Evolutionary conservation across 2,329 filamentous ascomycete species (phyloP), one percentile per base, ranked within the genome.

Genomic region (Penicillium sp.): DNA sequence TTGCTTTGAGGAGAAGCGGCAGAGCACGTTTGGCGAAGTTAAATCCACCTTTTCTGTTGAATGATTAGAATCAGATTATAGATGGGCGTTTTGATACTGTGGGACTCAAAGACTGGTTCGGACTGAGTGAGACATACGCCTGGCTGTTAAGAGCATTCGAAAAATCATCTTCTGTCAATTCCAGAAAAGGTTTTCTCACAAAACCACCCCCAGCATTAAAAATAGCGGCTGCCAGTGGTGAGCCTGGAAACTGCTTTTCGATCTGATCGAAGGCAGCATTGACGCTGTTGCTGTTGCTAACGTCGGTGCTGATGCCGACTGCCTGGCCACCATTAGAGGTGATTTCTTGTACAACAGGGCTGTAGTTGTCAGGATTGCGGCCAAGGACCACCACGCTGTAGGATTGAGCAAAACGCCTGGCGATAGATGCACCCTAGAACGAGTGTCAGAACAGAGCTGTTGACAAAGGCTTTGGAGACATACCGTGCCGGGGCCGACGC

Each of bases 1-100:
- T 72, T 0, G 87, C 80, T 22, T 86, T 81, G 2, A 93, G 81
- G 1, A 96, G 83, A 1, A 88, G 79, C 0, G 92, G 91, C 1
- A 96, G 76, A 0, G 84, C 79, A 3, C 82, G 80, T 72, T 93
- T 87, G 1, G 90, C 86, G 73, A 96, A 96, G 65, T 87, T 77
- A 73, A 91, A 91, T 27, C 89, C 88, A 13, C 90, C 91, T 37
- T 74, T 71, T 44, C 75, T 78, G 52, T 56, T 50, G 4, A 47
- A 7, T 7, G 26, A 5, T 60, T 24, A 31, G 46, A 22, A n/a
- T 61, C 19, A n/a, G 8, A 10, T 35, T 24, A 10, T 13, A 21
- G 10, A 26, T 22, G 5, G 3, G 19, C 10, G 22, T 10, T 4
- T 14, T 4, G 1, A 6, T 13, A 22, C n/a, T 13, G n/a, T 2